Percentiles rank a stretch among this genome's conserved stretches.
phyloP scores from a whole-genome alignment of 495 filamentous ascomycete genomes.

The Penicillium antarcticum region DNA sequence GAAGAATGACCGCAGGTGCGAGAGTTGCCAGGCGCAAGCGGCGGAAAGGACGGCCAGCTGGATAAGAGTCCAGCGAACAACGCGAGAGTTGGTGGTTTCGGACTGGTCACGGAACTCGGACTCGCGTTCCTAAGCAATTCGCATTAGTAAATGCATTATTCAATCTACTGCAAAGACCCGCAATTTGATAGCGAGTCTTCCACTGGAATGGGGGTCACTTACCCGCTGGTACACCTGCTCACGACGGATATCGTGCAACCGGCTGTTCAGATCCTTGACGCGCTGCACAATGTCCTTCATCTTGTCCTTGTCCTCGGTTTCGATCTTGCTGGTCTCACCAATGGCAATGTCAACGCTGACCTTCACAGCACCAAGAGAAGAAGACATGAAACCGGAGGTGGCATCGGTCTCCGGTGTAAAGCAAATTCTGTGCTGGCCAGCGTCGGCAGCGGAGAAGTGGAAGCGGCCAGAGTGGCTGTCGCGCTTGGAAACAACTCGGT shows the following conservation, averaged over 20 bases:
- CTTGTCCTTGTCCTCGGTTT: constrained; percentile 91
- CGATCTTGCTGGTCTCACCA: constrained; percentile 92
- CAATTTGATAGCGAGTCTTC: too few species aligned
- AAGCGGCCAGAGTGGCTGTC: constrained; percentile 76
- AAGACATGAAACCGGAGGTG: constrained; percentile 65
- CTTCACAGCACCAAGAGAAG: constrained; percentile 69
- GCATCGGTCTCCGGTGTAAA: constrained; percentile 73
- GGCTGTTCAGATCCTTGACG: constrained; percentile 83
- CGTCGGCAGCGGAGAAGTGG: constrained; percentile 93
- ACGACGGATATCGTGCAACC: constrained; percentile 82
- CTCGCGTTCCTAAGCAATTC: constrained; percentile 74
- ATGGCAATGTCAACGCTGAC: constrained; percentile 89
- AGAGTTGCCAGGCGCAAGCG: constrained; percentile 96
- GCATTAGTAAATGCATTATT: not conserved
- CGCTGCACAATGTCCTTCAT: constrained; percentile 86
- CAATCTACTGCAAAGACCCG: not conserved
- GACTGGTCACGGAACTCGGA: constrained; percentile 98
- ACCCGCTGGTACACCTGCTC: constrained; percentile 98
- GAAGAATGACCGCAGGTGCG: constrained; percentile 93
- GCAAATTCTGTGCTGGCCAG: constrained; percentile 92
- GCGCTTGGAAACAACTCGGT: constrained; percentile 86
- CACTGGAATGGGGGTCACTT: constrained; percentile 33
- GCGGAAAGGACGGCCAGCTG: constrained; percentile 84
- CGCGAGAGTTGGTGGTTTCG: constrained; percentile 86
- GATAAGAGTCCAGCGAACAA: constrained; percentile 90